A percentile compares a stretch with the other conserved stretches of the same genome.
phyloP scores from a whole-genome alignment of 179 eudicot species.

The Gypsophila paniculata region DNA sequence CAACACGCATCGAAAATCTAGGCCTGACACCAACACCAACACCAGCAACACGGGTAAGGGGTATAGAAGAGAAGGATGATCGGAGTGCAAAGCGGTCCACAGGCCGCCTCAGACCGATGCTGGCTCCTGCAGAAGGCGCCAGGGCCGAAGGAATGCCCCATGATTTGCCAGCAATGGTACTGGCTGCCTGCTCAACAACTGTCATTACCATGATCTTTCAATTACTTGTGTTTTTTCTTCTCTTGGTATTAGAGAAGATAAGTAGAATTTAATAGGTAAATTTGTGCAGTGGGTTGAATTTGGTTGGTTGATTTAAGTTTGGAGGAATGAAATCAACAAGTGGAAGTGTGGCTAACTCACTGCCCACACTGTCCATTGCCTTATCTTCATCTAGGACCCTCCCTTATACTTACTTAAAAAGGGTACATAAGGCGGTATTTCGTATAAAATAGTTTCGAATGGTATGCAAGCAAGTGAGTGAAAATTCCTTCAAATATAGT shows the following conservation, averaged over 20 bases:
- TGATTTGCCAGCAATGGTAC: constrained; percentile 15
- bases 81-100: constrained; percentile 43
- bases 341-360: no score
- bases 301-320: constrained; percentile 10
- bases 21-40: constrained; percentile 23
- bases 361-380: no score
- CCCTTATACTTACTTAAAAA: no score
- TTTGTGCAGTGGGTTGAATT: constrained; percentile 1
- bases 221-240: background rate
- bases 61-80: constrained; percentile 51
- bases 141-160: constrained; percentile 31
- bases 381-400: no score
- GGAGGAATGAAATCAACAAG: background rate
- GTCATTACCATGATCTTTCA: constrained; percentile 23
- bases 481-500: no score
- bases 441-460: no score
- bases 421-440: no score
- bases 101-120: constrained; percentile 40
- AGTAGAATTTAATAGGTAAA: background rate
- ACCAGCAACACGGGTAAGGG: constrained; percentile 35
- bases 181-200: constrained; percentile 27
- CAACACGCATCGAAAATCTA: constrained; percentile 71
- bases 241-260: background rate
- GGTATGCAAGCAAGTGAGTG: no score
- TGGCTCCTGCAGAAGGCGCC: constrained; percentile 31